phyloP scores from a whole-genome alignment of 805 yeast genomes.

The Kockiozyma suomiensis region DNA sequence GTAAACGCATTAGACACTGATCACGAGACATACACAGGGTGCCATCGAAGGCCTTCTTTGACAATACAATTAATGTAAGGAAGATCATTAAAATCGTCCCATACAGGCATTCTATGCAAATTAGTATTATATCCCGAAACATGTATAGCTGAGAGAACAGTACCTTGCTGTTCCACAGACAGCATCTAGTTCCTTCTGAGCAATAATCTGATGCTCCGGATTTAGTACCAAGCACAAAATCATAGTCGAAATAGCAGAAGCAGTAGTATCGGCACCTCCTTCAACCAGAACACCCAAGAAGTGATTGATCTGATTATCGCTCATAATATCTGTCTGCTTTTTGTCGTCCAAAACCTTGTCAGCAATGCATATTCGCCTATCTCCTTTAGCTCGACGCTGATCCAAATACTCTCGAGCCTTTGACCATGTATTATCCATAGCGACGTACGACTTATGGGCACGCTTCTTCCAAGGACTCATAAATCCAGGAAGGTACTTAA shows the following conservation, averaged over 20 bases:
- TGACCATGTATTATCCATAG: background rate
- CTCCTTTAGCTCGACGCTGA: background rate
- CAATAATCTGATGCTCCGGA: background rate
- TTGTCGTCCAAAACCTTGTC: background rate
- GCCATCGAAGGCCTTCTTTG: background rate
- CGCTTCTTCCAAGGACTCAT: background rate
- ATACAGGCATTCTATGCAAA: background rate
- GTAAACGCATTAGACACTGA: background rate
- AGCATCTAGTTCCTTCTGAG: background rate
- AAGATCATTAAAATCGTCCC: background rate
- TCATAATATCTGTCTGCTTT: background rate
- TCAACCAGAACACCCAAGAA: background rate
- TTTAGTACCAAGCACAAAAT: background rate
- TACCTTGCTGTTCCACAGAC: background rate
- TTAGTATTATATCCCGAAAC: too few species aligned
- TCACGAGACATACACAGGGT: background rate
- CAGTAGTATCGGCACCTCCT: background rate
- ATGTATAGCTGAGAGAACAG: too few species aligned
- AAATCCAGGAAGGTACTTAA: background rate
- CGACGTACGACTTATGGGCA: background rate
- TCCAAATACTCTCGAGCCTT: background rate
- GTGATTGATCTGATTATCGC: background rate
- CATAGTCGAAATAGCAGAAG: background rate
- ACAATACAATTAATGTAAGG: background rate
- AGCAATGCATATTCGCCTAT: background rate